Evolutionary conservation across 2,329 filamentous ascomycete genomes (phyloP).

Genomic region (Amauroascus niger): DNA sequence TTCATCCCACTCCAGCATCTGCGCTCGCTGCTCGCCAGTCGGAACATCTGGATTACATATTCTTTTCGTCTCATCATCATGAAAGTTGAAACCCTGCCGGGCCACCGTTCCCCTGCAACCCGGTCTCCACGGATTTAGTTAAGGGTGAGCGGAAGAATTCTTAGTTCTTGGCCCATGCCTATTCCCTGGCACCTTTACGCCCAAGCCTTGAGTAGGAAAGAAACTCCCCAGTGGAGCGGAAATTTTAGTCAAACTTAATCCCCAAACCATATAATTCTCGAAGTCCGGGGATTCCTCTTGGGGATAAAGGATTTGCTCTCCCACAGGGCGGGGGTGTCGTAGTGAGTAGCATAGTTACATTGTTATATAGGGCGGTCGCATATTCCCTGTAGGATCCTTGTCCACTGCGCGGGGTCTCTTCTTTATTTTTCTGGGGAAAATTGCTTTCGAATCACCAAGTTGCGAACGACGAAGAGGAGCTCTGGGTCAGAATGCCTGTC

Average conservation of each 20-base stretch:
- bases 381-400: neutral
- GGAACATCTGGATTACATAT: neutral
- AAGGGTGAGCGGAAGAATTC: neutral
- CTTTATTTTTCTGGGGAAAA: neutral
- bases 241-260: neutral
- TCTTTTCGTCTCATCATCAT: neutral
- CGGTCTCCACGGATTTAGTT: neutral
- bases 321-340: neutral
- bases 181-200: neutral
- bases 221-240: neutral
- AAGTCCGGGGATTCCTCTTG: neutral
- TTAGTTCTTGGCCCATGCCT: neutral
- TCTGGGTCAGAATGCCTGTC: conserved; percentile 9
- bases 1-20: neutral
- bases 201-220: neutral
- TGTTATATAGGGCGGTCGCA: neutral
- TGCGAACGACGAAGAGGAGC: neutral
- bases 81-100: neutral
- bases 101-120: neutral
- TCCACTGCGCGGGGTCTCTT: too few species aligned
- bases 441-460: neutral
- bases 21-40: neutral
- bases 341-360: neutral
- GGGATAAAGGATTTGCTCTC: neutral
- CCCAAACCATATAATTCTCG: neutral